Conservation (phyloP, 176 grass and related monocot genomes). For the Bolboschoenus planiculmis region DNA sequence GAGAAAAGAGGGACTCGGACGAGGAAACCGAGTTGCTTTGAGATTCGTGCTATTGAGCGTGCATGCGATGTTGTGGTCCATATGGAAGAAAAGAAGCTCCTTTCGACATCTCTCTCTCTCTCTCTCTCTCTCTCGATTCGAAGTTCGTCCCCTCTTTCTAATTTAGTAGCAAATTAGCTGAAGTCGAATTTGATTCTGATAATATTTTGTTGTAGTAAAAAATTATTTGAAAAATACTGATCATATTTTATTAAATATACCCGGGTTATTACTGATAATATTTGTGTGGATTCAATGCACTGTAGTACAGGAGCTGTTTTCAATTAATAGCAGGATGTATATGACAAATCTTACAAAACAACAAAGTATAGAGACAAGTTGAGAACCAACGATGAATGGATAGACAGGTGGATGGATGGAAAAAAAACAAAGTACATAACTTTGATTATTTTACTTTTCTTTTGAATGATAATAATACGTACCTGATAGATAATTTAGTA, state of each 20-base stretch:
- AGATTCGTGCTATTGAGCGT: slow-evolving; percentile 5
- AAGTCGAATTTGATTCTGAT: background rate
- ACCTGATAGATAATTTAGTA: too few relatives aligned
- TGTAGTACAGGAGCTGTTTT: background rate
- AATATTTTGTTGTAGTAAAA: too few relatives aligned
- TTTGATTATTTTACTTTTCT: too few relatives aligned
- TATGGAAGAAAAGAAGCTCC: background rate
- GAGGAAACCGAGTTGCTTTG: background rate
- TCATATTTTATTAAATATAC: background rate
- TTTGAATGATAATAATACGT: too few relatives aligned
- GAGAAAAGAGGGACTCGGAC: background rate
- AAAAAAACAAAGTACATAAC: background rate
- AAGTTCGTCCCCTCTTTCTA: too few relatives aligned
- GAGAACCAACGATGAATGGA: background rate
- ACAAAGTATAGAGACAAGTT: background rate
- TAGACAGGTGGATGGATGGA: background rate
- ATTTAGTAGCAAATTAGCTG: background rate
- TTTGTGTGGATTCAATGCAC: background rate
- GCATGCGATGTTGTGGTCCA: background rate
- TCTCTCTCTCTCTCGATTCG: background rate
- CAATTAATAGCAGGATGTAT: too few relatives aligned
- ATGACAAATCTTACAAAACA: too few relatives aligned
- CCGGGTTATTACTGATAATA: background rate
- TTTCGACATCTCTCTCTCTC: background rate
- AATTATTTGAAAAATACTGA: background rate